A percentile compares a stretch with the other conserved stretches of the same genome.
Evolutionary conservation across 2,329 filamentous ascomycete species (phyloP).

Genomic region (Cryoendolithus antarcticus): DNA sequence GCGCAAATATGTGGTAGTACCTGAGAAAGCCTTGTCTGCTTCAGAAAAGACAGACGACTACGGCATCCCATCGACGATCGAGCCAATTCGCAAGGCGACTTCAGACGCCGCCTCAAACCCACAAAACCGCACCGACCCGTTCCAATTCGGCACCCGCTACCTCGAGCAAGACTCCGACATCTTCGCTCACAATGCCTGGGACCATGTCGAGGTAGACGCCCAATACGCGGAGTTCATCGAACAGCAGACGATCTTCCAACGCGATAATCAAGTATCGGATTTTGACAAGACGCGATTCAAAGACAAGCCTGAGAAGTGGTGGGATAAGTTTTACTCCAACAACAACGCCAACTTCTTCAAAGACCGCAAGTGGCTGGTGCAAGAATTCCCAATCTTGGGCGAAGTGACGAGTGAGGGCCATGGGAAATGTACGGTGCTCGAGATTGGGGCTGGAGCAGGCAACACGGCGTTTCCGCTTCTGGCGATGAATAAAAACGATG

Average conservation of each 20-base stretch:
- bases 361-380: constrained; percentile 89
- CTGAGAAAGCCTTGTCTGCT: constrained; percentile 19
- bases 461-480: constrained; percentile 93
- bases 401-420: constrained; percentile 60
- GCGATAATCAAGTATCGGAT: constrained; percentile 74
- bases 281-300: constrained; percentile 92
- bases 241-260: constrained; percentile 73
- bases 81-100: constrained; percentile 32
- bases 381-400: constrained; percentile 85
- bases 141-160: constrained; percentile 85
- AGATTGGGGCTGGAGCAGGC: constrained; percentile 88
- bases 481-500: constrained; percentile 67
- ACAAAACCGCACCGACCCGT: constrained; percentile 80
- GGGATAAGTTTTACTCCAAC: constrained; percentile 97
- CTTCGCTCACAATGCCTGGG: constrained; percentile 98
- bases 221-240: constrained; percentile 77
- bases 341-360: constrained; percentile 98
- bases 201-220: constrained; percentile 89
- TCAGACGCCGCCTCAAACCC: constrained; percentile 60
- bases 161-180: constrained; percentile 77
- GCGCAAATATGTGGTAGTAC: constrained; percentile 35
- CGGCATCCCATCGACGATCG: constrained; percentile 35
- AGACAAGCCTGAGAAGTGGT: constrained; percentile 82
- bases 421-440: constrained; percentile 60
- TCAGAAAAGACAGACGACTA: constrained; percentile 30